Evolutionary conservation across 2,329 filamentous ascomycete species (phyloP).

Genomic region (Didymella pinodella): DNA sequence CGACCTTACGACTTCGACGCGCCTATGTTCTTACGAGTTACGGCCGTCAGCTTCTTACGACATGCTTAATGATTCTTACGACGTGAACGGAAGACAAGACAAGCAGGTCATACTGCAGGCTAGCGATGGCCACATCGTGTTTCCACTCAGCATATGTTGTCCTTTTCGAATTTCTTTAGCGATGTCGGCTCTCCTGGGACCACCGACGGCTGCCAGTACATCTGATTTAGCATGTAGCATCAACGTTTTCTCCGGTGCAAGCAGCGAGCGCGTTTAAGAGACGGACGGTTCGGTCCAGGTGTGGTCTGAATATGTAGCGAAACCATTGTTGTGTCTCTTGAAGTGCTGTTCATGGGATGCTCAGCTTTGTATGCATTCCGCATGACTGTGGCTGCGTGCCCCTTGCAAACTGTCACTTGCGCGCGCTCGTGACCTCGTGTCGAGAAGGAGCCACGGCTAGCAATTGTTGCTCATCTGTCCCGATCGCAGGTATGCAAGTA

Average conservation of each 20-base stretch:
- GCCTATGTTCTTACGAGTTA: slow-evolving; percentile 46
- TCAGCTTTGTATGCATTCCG: slow-evolving; percentile 12
- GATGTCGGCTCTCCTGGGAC: slow-evolving; percentile 4
- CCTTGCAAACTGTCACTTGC: slow-evolving; percentile 15
- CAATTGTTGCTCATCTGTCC: neutral
- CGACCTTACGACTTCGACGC: slow-evolving; percentile 40
- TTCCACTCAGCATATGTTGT: slow-evolving; percentile 42
- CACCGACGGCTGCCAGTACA: slow-evolving; percentile 4
- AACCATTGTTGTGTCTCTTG: slow-evolving; percentile 4
- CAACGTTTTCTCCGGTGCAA: slow-evolving; percentile 12
- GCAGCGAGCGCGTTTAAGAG: slow-evolving; percentile 14
- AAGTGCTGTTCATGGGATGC: neutral
- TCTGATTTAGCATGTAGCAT: slow-evolving; percentile 19
- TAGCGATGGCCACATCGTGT: slow-evolving; percentile 58
- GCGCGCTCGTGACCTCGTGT: slow-evolving; percentile 17
- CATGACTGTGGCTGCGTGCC: slow-evolving; percentile 13
- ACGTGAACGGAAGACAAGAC: slow-evolving; percentile 60
- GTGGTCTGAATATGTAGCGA: slow-evolving; percentile 11
- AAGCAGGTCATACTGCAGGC: slow-evolving; percentile 55
- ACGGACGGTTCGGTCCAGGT: slow-evolving; percentile 9
- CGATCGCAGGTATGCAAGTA: slow-evolving; percentile 4
- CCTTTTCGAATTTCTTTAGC: slow-evolving; percentile 21
- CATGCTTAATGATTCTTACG: slow-evolving; percentile 62
- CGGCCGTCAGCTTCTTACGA: slow-evolving; percentile 53
- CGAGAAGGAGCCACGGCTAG: neutral